phyloP scores from a whole-genome alignment of 192 early-diverging fungal genomes.

The Thoreauomyces humboldtii region DNA sequence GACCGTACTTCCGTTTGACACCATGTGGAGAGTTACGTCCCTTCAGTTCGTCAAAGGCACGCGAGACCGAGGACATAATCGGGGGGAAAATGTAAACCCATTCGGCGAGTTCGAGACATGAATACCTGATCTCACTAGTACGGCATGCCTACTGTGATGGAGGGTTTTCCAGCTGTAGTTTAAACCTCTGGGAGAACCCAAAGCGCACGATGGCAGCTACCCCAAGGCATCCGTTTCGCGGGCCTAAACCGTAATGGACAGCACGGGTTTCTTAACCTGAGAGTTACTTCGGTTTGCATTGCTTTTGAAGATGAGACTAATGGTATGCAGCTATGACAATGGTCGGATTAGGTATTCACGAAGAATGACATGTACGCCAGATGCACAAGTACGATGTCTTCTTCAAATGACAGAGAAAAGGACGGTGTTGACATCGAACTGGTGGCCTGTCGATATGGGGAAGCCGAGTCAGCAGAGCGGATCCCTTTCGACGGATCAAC shows the following conservation, averaged over 20 bases:
- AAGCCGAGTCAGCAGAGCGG: background rate
- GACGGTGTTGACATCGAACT: slow-evolving; percentile 37
- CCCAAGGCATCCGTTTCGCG: too few species aligned
- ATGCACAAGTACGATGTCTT: background rate
- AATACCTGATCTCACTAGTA: too few species aligned
- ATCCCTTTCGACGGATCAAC: background rate
- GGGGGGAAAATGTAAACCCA: background rate
- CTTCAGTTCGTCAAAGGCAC: background rate
- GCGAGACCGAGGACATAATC: background rate
- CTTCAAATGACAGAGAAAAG: slow-evolving; percentile 30
- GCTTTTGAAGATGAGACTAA: background rate
- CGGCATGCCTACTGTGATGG: too few species aligned
- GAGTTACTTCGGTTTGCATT: background rate
- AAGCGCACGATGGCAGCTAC: too few species aligned
- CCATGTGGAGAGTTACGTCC: background rate
- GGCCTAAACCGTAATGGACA: too few species aligned
- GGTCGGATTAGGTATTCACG: background rate
- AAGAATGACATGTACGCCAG: too few species aligned
- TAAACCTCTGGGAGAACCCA: too few species aligned
- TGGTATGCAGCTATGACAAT: background rate
- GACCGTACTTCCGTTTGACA: background rate
- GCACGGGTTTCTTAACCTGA: background rate
- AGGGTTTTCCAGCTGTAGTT: too few species aligned
- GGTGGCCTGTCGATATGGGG: background rate
- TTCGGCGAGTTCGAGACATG: too few species aligned